A percentile compares a stretch with the other conserved stretches of the same genome.
These are phyloP conservation scores for Fusarium stilboides DNA, from an alignment of 2,329 filamentous ascomycete species.

Conservation along the genomic window DNA sequence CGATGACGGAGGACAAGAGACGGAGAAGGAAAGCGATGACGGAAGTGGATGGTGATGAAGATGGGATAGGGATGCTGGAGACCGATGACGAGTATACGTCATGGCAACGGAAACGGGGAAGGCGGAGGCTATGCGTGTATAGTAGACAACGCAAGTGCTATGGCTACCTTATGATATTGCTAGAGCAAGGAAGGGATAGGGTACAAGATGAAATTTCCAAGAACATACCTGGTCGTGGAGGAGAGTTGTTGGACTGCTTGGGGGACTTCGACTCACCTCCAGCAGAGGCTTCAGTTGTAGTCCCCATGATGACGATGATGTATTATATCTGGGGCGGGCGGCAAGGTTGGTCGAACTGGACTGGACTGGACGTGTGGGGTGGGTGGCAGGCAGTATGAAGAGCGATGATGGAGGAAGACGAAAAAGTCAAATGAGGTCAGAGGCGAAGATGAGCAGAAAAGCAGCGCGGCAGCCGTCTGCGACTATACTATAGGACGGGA, in stretches of 20 bases:
- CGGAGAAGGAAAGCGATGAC: conserved; percentile 41
- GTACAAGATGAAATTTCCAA: conserved; percentile 20
- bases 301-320: conserved; percentile 66
- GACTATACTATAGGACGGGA: conserved; percentile 44
- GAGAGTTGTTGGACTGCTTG: conserved; percentile 61
- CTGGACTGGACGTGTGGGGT: conserved; percentile 48
- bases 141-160: conserved; percentile 12
- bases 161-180: conserved; percentile 6
- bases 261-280: conserved; percentile 65
- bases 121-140: not conserved
- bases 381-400: conserved; percentile 48
- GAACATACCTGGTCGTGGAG: conserved; percentile 61
- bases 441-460: conserved; percentile 51
- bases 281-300: conserved; percentile 58
- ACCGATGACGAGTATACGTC: conserved; percentile 48
- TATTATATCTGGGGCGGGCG: conserved; percentile 57
- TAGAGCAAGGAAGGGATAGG: conserved; percentile 23
- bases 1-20: conserved; percentile 34
- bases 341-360: conserved; percentile 46
- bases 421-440: conserved; percentile 60
- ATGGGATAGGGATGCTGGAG: conserved; percentile 34
- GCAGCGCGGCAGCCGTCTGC: conserved; percentile 41
- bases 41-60: conserved; percentile 25
- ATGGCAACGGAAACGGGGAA: conserved; percentile 33
- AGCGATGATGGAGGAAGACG: conserved; percentile 47